These are phyloP conservation scores for Arctostaphylos glauca DNA, from an alignment of 148 eudicot genomes.

Conservation along the genomic window DNA sequence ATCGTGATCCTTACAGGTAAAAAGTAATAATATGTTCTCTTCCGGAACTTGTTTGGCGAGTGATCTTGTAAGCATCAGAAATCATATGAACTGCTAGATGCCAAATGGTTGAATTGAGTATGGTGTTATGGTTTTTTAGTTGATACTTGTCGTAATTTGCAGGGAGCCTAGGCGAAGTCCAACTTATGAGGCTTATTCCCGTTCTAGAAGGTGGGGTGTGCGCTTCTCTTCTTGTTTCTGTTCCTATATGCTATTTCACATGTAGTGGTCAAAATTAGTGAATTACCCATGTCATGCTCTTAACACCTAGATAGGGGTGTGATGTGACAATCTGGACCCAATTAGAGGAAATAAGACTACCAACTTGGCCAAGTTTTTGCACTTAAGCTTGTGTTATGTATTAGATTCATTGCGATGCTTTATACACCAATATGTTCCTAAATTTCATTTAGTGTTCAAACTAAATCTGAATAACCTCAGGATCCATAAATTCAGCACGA, in stretches of 20 bases:
- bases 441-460: no score
- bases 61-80: background rate
- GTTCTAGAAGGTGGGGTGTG: slow-evolving; percentile 62
- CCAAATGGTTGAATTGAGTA: background rate
- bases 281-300: background rate
- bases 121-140: background rate
- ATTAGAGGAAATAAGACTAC: no score
- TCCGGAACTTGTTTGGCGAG: slow-evolving; percentile 6
- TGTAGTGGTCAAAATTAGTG: background rate
- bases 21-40: background rate
- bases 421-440: no score
- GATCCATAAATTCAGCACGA: no score
- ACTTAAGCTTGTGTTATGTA: no score
- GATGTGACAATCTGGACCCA: background rate
- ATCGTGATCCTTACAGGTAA: slow-evolving; percentile 82
- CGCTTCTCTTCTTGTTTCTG: background rate
- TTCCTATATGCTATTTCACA: background rate
- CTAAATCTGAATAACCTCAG: no score
- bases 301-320: background rate
- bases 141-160: slow-evolving; percentile 24
- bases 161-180: slow-evolving; percentile 95
- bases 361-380: no score
- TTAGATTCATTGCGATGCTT: no score
- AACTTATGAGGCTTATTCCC: slow-evolving; percentile 92
- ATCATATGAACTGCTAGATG: slow-evolving; percentile 8